Base-by-base conservation (phyloP, 225 moss, liverwort and hornwort genomes). In the Sphagnum contortum region DNA sequence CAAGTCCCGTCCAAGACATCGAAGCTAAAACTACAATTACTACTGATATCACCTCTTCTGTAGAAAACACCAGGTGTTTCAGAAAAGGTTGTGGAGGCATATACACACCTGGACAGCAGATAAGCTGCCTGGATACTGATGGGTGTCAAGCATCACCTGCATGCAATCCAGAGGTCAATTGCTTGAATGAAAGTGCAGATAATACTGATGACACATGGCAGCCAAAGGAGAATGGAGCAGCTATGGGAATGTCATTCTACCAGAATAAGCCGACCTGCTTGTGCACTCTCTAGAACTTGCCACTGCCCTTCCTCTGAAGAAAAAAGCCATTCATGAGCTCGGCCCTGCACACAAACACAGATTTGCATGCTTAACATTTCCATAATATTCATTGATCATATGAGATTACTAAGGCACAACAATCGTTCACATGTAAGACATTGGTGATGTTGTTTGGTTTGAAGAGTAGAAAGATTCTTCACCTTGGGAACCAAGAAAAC, bases 181-280 rank as follows among this genome's bases (percentile, higher is more conserved):
- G 29, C 29, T 29, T 29, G 29, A 29, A 29, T 29, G 29, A 29
- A 29, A 29, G 29, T 29, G 1, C 29, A 29, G 29, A 29, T 29
- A 29, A 29, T 29, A 29, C 29, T 29, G 29, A 29, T 29, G 29
- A 29, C 29, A 1, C 29, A 29, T 29, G 29, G 29, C 29, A 29
- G 29, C 29, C 29, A 29, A 29, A 29, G 29, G 1, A 29, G 29
- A 29, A 29, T 29, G 29, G 29, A 29, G 29, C 29, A 52, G 52
- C 52, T 6, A 52, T 45, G 60, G 66, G 72, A 56, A 5, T 70
- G 68, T 59, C 66, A 66, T 61, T 77, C 59, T 88, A 95, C 95
- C 92, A 98, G 77, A 8, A 98, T 90, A 51, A 98, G 92, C 65
- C 96, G 96, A 77, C 85, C 83, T 78, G 96, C 90, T 86, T 88